phyloP scores from a whole-genome alignment of 768 basidiomycete species.

The Pleurotus tuoliensis region DNA sequence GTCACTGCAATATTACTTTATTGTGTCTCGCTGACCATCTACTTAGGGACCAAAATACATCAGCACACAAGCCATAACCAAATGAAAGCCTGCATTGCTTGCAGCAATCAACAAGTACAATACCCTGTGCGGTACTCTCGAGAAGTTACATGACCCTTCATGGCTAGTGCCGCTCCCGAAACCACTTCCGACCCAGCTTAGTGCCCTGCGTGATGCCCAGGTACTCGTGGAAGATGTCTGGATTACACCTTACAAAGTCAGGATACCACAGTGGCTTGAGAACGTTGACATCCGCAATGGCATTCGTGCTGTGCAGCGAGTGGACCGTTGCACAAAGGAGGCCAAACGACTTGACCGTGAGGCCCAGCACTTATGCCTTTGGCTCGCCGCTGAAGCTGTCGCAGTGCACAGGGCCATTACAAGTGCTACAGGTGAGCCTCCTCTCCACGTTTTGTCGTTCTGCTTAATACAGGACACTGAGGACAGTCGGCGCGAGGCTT shows the following conservation, averaged over 20 bases:
- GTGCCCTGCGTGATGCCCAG: conserved; percentile 17
- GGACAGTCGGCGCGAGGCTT: no score
- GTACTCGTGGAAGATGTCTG: conserved; percentile 34
- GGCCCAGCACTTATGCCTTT: conserved; percentile 29
- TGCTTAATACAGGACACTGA: no score
- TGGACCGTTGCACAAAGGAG: conserved; percentile 28
- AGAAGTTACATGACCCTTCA: conserved; percentile 12
- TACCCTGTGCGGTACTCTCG: conserved; percentile 20
- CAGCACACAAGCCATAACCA: conserved; percentile 28
- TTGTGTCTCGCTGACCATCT: background rate
- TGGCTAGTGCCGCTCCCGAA: conserved; percentile 28
- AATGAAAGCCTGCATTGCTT: conserved; percentile 24
- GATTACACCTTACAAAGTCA: conserved; percentile 15
- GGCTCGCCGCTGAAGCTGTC: conserved; percentile 26
- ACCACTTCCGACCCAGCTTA: conserved; percentile 26
- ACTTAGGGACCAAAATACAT: conserved; percentile 29
- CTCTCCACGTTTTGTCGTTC: no score
- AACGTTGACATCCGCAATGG: conserved; percentile 22
- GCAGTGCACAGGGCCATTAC: conserved; percentile 13
- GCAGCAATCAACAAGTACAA: conserved; percentile 27
- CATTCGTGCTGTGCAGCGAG: conserved; percentile 18
- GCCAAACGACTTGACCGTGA: conserved; percentile 18
- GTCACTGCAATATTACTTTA: conserved; percentile 16
- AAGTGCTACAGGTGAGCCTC: no score
- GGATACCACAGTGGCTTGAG: conserved; percentile 27